A percentile compares a stretch with the other conserved stretches of the same genome.
These are phyloP conservation scores for Podila minutissima DNA, from an alignment of 192 early-diverging fungal genomes.

Conservation along the genomic window DNA sequence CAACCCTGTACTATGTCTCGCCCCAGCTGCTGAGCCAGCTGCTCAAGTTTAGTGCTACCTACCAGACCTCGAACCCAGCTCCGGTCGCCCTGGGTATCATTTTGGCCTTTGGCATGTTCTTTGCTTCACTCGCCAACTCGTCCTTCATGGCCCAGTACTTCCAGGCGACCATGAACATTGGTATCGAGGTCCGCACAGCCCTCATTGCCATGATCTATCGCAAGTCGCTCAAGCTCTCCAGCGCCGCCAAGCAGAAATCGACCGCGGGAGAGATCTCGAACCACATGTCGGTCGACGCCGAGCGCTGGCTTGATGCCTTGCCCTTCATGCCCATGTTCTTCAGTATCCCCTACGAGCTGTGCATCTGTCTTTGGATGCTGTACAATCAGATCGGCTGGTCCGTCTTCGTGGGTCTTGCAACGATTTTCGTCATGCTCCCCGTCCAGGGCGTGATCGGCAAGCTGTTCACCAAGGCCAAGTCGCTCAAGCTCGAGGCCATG, in stretches of 20 bases:
- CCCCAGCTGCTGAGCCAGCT: constrained; percentile 39
- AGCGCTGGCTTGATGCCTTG: constrained; percentile 24
- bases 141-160: constrained; percentile 38
- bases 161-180: constrained; percentile 35
- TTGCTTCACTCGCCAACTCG: constrained; percentile 24
- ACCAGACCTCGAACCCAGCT: constrained; percentile 6
- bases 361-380: constrained; percentile 43
- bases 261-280: constrained; percentile 54
- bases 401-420: constrained; percentile 22
- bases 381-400: constrained; percentile 43
- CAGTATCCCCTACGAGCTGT: constrained; percentile 32
- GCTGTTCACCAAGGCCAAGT: constrained; percentile 21
- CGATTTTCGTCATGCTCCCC: constrained; percentile 22
- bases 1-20: constrained; percentile 26
- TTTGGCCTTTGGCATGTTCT: constrained; percentile 53
- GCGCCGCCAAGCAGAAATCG: constrained; percentile 35
- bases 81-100: constrained; percentile 44
- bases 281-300: constrained; percentile 54
- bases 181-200: constrained; percentile 43
- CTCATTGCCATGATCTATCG: constrained; percentile 54
- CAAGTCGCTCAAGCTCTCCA: constrained; percentile 46
- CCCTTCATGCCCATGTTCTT: constrained; percentile 30
- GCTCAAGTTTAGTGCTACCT: constrained; percentile 39
- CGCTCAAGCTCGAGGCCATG: constrained; percentile 33
- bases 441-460: constrained; percentile 21